Evolutionary conservation across 2,329 filamentous ascomycete species (phyloP).

Genomic region (Talaromyces sp.): DNA sequence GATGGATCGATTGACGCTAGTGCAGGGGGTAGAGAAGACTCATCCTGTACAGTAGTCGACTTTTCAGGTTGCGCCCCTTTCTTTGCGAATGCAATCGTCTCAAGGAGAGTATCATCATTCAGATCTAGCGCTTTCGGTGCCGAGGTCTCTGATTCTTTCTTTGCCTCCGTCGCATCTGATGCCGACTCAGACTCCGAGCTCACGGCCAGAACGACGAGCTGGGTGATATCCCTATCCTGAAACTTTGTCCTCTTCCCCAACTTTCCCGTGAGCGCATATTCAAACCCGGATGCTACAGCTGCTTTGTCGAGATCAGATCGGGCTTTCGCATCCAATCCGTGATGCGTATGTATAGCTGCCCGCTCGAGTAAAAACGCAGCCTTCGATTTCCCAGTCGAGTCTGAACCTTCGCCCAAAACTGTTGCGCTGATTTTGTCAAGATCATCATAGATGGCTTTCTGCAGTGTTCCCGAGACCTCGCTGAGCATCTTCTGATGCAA

Average conservation of each 20-base stretch:
- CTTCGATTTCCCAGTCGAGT: slow-evolving; percentile 48
- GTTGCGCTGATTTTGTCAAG: slow-evolving; percentile 52
- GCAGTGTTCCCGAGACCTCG: slow-evolving; percentile 61
- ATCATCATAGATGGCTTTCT: slow-evolving; percentile 61
- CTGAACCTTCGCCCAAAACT: slow-evolving; percentile 29
- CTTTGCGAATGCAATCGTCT: slow-evolving; percentile 76
- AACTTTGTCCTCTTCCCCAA: slow-evolving; percentile 65
- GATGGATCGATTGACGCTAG: slow-evolving; percentile 70
- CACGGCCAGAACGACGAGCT: slow-evolving; percentile 85
- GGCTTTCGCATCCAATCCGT: slow-evolving; percentile 77
- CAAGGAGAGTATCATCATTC: slow-evolving; percentile 90
- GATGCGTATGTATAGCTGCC: slow-evolving; percentile 77
- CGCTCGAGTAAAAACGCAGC: slow-evolving; percentile 77
- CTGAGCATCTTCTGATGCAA: slow-evolving; percentile 68
- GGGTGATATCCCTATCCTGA: slow-evolving; percentile 60
- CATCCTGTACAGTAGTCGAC: slow-evolving; percentile 39
- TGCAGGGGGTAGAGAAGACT: slow-evolving; percentile 57
- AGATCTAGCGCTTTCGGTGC: slow-evolving; percentile 70
- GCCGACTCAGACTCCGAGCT: slow-evolving; percentile 53
- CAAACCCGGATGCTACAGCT: slow-evolving; percentile 65
- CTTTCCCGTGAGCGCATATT: slow-evolving; percentile 79
- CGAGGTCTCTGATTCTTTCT: slow-evolving; percentile 32
- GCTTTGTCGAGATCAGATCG: slow-evolving; percentile 69
- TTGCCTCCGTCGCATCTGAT: slow-evolving; percentile 16
- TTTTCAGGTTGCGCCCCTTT: slow-evolving; percentile 43